phyloP scores from a whole-genome alignment of 116 monocot species.

The Zostera marina region DNA sequence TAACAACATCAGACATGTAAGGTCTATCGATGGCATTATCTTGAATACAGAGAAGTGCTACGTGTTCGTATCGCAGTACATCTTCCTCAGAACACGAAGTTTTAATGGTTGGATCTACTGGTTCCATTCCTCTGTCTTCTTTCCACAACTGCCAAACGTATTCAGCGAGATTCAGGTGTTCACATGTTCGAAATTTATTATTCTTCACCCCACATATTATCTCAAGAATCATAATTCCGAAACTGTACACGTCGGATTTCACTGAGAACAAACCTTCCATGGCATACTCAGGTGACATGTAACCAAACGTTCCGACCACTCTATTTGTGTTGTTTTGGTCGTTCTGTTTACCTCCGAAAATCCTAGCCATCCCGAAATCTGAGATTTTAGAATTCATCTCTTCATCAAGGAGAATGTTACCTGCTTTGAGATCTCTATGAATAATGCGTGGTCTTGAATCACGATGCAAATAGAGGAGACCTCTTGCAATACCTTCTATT shows the following conservation, averaged over 20 bases:
- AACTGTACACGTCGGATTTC: conserved; percentile 50
- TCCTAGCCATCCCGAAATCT: conserved; percentile 46
- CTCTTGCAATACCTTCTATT: conserved; percentile 48
- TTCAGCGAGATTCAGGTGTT: conserved; percentile 13
- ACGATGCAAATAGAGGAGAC: conserved; percentile 51
- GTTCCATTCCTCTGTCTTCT: conserved; percentile 4
- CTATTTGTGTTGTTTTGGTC: conserved; percentile 18
- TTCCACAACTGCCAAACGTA: conserved; percentile 20
- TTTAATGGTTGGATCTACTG: conserved; percentile 6
- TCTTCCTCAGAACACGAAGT: not conserved
- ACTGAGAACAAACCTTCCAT: conserved; percentile 29
- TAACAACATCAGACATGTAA: conserved; percentile 5
- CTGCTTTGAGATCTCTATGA: conserved; percentile 46
- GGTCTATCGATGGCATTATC: conserved; percentile 11
- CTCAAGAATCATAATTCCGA: conserved; percentile 8
- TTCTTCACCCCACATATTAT: no score
- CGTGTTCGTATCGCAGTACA: conserved; percentile 12
- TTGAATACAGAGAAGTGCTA: conserved; percentile 14
- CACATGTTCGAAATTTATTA: conserved; percentile 5
- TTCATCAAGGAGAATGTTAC: conserved; percentile 46
- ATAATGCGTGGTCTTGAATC: conserved; percentile 49
- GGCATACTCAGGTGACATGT: conserved; percentile 52
- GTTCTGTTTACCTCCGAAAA: conserved; percentile 25
- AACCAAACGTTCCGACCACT: conserved; percentile 41
- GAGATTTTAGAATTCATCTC: conserved; percentile 51